Conservation (phyloP, 495 filamentous ascomycete genomes). For the Daldinia vernicosa region DNA sequence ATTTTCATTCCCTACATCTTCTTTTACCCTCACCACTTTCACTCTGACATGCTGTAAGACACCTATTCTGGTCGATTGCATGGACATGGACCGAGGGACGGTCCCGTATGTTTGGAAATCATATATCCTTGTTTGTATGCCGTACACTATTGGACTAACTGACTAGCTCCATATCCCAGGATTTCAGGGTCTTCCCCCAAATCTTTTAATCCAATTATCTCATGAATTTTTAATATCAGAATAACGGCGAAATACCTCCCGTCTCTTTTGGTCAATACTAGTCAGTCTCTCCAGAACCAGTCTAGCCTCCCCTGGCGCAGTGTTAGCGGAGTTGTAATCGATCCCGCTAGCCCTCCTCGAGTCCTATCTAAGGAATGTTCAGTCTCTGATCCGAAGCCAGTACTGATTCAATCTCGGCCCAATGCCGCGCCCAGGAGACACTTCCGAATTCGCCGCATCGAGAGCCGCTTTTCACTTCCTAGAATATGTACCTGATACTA, state of each 20-base stretch:
- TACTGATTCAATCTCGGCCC: conserved; percentile 30
- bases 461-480: conserved; percentile 17
- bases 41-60: conserved; percentile 13
- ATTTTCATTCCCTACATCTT: conserved; percentile 12
- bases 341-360: conserved; percentile 25
- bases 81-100: conserved; percentile 17
- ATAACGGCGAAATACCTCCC: conserved; percentile 41
- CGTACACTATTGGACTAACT: no score
- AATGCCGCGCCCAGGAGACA: conserved; percentile 21
- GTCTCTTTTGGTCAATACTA: conserved; percentile 21
- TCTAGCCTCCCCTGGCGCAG: conserved; percentile 24
- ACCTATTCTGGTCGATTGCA: conserved; percentile 24
- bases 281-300: conserved; percentile 14
- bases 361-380: conserved; percentile 22
- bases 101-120: conserved; percentile 36
- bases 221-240: conserved; percentile 35
- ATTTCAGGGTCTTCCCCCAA: conserved; percentile 32
- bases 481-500: neutral
- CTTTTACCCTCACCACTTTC: neutral
- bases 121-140: conserved; percentile 16
- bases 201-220: conserved; percentile 31
- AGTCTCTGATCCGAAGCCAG: conserved; percentile 28
- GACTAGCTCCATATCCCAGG: conserved; percentile 19
- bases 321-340: conserved; percentile 22
- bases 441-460: conserved; percentile 31